phyloP scores from a whole-genome alignment of 1,139 yeast species.

The Taphrina flavorubra region DNA sequence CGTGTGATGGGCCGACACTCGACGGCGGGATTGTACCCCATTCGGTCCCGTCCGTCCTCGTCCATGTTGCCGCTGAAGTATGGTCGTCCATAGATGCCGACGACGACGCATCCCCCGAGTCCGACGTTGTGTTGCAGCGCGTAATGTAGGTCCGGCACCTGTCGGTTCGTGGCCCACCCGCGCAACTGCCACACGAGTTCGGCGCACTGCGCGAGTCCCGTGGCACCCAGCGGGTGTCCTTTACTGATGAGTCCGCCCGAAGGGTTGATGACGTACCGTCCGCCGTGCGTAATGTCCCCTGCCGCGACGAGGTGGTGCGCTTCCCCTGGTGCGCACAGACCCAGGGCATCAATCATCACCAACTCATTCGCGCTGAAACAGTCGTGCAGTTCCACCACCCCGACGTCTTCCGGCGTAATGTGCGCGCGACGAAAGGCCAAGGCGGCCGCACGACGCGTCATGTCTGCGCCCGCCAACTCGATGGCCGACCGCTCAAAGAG shows the following conservation, averaged over 20 bases:
- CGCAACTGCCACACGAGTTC: slow-evolving; percentile 51
- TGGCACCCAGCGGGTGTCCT: slow-evolving; percentile 52
- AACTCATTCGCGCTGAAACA: slow-evolving; percentile 51
- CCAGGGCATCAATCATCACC: slow-evolving; percentile 49
- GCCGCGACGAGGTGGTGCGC: slow-evolving; percentile 48
- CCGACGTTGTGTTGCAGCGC: slow-evolving; percentile 51
- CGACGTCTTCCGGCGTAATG: slow-evolving; percentile 48
- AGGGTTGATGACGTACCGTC: slow-evolving; percentile 50
- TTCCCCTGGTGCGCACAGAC: slow-evolving; percentile 48
- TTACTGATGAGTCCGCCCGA: slow-evolving; percentile 50
- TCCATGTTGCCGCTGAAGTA: slow-evolving; percentile 33
- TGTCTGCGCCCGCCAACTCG: slow-evolving; percentile 49
- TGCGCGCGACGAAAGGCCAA: slow-evolving; percentile 46
- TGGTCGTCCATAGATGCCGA: slow-evolving; percentile 37
- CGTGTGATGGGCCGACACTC: slow-evolving; percentile 48
- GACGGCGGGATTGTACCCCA: slow-evolving; percentile 50
- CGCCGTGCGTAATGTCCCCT: slow-evolving; percentile 50
- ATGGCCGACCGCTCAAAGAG: slow-evolving; percentile 48
- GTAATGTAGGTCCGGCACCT: slow-evolving; percentile 48
- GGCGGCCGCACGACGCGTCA: slow-evolving; percentile 48
- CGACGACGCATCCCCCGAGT: slow-evolving; percentile 33
- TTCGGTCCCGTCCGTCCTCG: slow-evolving; percentile 48
- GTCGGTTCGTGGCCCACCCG: slow-evolving; percentile 50
- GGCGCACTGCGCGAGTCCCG: slow-evolving; percentile 51
- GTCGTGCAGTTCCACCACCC: slow-evolving; percentile 51